Percentiles rank a stretch among this genome's conserved stretches.
These are phyloP conservation scores for Cupressus sempervirens DNA, from an alignment of 75 land plant species.

Conservation along the genomic window DNA sequence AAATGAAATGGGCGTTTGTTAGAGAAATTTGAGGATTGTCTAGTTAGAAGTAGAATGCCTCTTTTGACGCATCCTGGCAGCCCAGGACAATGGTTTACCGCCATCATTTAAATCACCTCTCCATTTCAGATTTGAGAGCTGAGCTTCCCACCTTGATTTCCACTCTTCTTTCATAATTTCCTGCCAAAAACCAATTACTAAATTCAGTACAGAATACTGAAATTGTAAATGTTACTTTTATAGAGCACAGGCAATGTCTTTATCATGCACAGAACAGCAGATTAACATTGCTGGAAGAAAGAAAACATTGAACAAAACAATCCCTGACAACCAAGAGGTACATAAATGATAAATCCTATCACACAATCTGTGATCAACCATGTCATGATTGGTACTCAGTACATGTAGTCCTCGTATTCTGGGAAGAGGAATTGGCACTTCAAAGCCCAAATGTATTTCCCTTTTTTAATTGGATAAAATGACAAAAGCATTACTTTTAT, in stretches of 20 bases:
- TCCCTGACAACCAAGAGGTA: too few relatives aligned
- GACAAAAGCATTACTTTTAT: too few relatives aligned
- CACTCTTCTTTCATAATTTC: background rate
- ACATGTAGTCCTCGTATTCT: background rate
- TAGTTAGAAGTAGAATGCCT: background rate
- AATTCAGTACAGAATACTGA: background rate
- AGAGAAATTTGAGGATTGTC: background rate
- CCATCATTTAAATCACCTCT: background rate
- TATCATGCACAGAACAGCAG: too few relatives aligned
- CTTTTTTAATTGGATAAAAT: too few relatives aligned
- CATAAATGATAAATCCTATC: background rate
- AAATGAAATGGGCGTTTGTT: too few relatives aligned
- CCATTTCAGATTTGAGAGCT: background rate
- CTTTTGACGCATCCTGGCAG: background rate
- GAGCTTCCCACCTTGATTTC: constrained; percentile 7
- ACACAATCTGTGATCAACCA: background rate
- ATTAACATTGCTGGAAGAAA: too few relatives aligned
- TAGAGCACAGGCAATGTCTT: background rate
- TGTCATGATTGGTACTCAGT: too few relatives aligned
- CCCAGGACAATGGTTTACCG: background rate
- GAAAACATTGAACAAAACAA: too few relatives aligned
- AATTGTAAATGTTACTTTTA: too few relatives aligned
- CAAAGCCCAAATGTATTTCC: too few relatives aligned
- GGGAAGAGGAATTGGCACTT: too few relatives aligned
- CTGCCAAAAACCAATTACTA: background rate